A percentile compares a stretch with the other conserved stretches of the same genome.
These are phyloP conservation scores for Moesziomyces sp. DNA, from an alignment of 1,284 basidiomycete species.

Conservation along the genomic window DNA sequence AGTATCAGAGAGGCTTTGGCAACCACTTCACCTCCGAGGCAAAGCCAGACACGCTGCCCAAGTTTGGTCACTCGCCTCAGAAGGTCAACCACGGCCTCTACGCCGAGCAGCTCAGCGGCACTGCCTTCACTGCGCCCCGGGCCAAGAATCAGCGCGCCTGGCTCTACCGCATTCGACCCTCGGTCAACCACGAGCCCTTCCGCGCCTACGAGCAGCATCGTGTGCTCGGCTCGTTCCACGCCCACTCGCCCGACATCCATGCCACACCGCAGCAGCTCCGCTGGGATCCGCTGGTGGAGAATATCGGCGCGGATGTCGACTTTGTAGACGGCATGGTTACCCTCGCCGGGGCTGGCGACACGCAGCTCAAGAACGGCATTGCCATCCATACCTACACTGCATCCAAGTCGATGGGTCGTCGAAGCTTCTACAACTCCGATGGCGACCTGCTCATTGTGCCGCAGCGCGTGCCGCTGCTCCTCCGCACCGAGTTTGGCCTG, in stretches of 20 bases:
- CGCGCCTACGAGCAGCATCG: conserved; percentile 74
- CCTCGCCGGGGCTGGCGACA: conserved; percentile 75
- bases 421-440: conserved; percentile 76
- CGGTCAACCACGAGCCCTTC: conserved; percentile 77
- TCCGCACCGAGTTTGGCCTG: conserved; percentile 78
- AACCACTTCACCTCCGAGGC: conserved; percentile 65
- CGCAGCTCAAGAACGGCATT: conserved; percentile 70
- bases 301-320: conserved; percentile 70
- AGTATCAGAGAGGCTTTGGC: conserved; percentile 59
- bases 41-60: conserved; percentile 73
- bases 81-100: conserved; percentile 75
- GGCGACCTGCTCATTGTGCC: conserved; percentile 78
- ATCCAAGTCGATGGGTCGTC: conserved; percentile 75
- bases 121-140: conserved; percentile 74
- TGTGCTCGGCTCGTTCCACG: conserved; percentile 63
- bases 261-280: conserved; percentile 75
- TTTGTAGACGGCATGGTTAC: conserved; percentile 77
- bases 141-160: conserved; percentile 71
- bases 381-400: conserved; percentile 74
- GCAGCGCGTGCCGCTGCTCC: conserved; percentile 75
- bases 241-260: conserved; percentile 72
- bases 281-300: conserved; percentile 74
- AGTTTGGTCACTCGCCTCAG: conserved; percentile 75
- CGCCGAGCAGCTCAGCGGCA: conserved; percentile 75
- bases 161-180: conserved; percentile 73